Evolutionary conservation across 2,329 filamentous ascomycete species (phyloP), one percentile per base, ranked within the genome.

Genomic region (Colletotrichum graminicola): DNA sequence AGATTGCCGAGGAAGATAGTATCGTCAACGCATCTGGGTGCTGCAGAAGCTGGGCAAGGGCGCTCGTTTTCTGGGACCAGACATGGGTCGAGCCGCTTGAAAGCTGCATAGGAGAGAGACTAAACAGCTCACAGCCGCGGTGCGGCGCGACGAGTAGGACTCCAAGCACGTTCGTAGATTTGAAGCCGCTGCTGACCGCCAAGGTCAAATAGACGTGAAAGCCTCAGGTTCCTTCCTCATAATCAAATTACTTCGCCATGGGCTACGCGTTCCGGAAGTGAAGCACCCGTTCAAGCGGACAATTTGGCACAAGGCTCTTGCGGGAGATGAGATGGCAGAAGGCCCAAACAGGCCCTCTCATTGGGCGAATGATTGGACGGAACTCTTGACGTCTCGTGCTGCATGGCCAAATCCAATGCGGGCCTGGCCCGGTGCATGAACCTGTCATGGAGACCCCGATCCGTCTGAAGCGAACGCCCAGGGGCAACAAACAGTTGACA

Each of bases 271-370:
- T 59, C 59, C 55, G 57, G 68, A 67, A 57, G 41, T 29, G 29
- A 61, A 39, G 39, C 43, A 67, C 23, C 64, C 64, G 51, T 57
- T 14, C 34, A 43, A 51, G 26, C 34, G 34, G 56, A 43, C 26
- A 34, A 26, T 62, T 49, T 49, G 56, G 67, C 39, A 57, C 32
- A 12, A 51, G 32, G 45, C 45, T 32, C 65, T 23, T 16, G 18
- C 39, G 23, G 32, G 36, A 62, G 56, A 62, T 47, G 41, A 55
- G 70, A 72, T 72, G 70, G 62, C 61, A 71, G 55, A 54, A 52
- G 49, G 56, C 8, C 34, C 23, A 29, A 56, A 18, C 16, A 55
- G 36, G 49, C 2, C 41, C n/a, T 45, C 21, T 34, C 36, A 70
- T 65, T 70, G 60, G 61, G 32, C 56, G 59, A 36, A 66, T 54